Evolutionary conservation across 2,329 filamentous ascomycete genomes (phyloP).

Genomic region (Cadophora gregata): DNA sequence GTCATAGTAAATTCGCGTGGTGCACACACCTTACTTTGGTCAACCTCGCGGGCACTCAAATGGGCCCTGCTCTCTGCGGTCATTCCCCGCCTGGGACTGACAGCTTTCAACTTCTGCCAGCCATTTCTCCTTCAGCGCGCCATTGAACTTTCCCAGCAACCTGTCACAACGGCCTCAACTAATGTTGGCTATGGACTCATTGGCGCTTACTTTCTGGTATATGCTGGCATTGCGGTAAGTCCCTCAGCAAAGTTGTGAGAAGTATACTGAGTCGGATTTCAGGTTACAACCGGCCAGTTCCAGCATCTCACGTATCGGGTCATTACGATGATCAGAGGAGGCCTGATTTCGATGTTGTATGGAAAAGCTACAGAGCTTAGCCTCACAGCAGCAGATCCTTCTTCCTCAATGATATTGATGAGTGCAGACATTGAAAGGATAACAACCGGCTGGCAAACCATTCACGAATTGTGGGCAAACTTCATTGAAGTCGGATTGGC

Average conservation of each 20-base stretch:
- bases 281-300: background rate
- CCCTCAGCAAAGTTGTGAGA: background rate
- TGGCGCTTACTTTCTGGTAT: background rate
- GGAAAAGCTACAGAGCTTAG: background rate
- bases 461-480: conserved; percentile 43
- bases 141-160: background rate
- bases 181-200: conserved; percentile 11
- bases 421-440: conserved; percentile 7
- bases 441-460: background rate
- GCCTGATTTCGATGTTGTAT: background rate
- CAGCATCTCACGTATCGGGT: background rate
- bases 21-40: background rate
- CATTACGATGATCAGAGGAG: conserved; percentile 3
- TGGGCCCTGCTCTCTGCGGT: background rate
- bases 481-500: conserved; percentile 46
- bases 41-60: background rate
- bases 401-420: conserved; percentile 4
- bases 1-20: background rate
- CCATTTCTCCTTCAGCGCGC: conserved; percentile 7
- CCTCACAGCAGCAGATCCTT: background rate
- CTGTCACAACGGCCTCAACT: background rate
- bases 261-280: background rate
- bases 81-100: background rate
- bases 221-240: conserved; percentile 10
- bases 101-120: conserved; percentile 6